These are phyloP conservation scores for Saccharomyces uvarum DNA, from an alignment of 1,139 yeast genomes.

Conservation along the genomic window DNA sequence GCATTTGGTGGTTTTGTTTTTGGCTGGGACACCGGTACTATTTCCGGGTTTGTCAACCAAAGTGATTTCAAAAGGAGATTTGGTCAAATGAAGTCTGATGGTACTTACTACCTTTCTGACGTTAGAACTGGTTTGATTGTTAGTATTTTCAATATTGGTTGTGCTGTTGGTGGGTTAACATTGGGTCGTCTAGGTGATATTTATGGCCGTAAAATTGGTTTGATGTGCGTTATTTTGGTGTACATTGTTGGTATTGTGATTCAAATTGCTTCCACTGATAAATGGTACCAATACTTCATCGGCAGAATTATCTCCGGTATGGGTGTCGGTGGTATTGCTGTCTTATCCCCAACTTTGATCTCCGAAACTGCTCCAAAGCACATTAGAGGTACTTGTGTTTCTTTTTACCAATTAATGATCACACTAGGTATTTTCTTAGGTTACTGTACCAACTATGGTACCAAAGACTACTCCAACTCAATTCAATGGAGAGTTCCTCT, in stretches of 20 bases:
- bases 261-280: slow-evolving; percentile 43
- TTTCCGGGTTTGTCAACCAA: slow-evolving; percentile 69
- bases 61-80: slow-evolving; percentile 45
- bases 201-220: slow-evolving; percentile 51
- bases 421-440: slow-evolving; percentile 55
- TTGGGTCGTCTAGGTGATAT: slow-evolving; percentile 49
- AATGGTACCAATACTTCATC: slow-evolving; percentile 45
- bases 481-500: slow-evolving; percentile 55
- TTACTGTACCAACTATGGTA: slow-evolving; percentile 49
- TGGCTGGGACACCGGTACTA: slow-evolving; percentile 74
- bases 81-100: slow-evolving; percentile 43
- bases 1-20: slow-evolving; percentile 64
- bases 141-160: slow-evolving; percentile 59
- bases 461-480: slow-evolving; percentile 38
- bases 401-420: slow-evolving; percentile 53
- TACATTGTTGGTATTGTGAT: slow-evolving; percentile 54
- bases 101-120: slow-evolving; percentile 38
- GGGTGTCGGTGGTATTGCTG: slow-evolving; percentile 55
- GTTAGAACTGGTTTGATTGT: slow-evolving; percentile 54
- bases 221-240: slow-evolving; percentile 45
- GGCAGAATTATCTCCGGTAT: slow-evolving; percentile 56
- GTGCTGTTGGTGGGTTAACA: slow-evolving; percentile 53
- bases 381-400: slow-evolving; percentile 56
- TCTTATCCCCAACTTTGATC: slow-evolving; percentile 52
- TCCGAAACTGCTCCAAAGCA: slow-evolving; percentile 58